A percentile compares a stretch with the other conserved stretches of the same genome.
These are phyloP conservation scores for Salvia hispanica DNA, from an alignment of 257 asterid species.

Conservation along the genomic window DNA sequence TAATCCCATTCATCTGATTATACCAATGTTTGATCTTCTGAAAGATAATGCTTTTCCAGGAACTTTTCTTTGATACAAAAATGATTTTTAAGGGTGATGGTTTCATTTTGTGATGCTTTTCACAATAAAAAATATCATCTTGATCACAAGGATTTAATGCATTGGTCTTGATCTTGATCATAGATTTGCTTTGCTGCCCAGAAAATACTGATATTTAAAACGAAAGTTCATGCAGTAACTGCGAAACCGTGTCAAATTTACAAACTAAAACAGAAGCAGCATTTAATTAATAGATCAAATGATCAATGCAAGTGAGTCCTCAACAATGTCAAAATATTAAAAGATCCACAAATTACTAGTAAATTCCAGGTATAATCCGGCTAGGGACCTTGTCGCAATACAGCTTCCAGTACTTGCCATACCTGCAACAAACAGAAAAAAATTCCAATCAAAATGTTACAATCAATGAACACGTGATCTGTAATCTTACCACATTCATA, in stretches of 20 bases:
- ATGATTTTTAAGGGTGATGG: too few species aligned
- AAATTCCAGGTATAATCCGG: slow-evolving; percentile 73
- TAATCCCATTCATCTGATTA: too few species aligned
- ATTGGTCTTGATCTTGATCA: too few species aligned
- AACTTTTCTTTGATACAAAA: too few species aligned
- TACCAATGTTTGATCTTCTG: too few species aligned
- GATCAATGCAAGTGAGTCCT: not conserved
- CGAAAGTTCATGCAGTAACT: not conserved
- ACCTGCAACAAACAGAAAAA: slow-evolving; percentile 52
- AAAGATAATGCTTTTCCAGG: too few species aligned
- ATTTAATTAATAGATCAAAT: not conserved
- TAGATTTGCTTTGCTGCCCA: too few species aligned
- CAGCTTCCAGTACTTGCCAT: slow-evolving; percentile 88
- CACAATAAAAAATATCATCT: too few species aligned
- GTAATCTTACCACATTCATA: too few species aligned
- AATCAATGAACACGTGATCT: too few species aligned
- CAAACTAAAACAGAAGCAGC: not conserved
- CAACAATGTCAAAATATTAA: not conserved
- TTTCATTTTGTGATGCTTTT: too few species aligned
- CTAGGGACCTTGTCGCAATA: slow-evolving; percentile 89
- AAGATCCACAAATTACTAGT: slow-evolving; percentile 39
- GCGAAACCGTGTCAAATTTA: not conserved
- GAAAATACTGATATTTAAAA: not conserved
- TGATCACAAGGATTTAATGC: too few species aligned
- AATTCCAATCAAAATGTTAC: slow-evolving; percentile 4